phyloP scores from a whole-genome alignment of 306 rosid species.

The Mucuna pruriens region DNA sequence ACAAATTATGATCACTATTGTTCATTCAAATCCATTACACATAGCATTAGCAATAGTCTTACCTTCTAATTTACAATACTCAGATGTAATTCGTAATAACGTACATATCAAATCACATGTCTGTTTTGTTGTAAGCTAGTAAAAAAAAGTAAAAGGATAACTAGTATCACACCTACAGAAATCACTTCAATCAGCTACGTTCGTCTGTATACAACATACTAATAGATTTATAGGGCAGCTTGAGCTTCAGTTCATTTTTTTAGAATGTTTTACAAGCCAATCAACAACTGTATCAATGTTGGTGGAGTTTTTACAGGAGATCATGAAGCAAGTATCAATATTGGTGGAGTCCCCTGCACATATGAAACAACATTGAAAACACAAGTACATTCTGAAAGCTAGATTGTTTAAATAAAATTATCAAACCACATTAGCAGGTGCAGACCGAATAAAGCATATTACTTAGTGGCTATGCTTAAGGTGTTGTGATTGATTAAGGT shows the following conservation, averaged over 20 bases:
- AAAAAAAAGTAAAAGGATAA: conserved; percentile 16
- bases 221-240: conserved; percentile 29
- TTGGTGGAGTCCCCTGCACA: conserved; percentile 62
- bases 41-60: conserved; percentile 18
- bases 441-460: conserved; percentile 1
- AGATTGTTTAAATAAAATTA: background rate
- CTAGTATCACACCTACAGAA: conserved; percentile 14
- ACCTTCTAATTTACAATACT: conserved; percentile 14
- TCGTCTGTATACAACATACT: conserved; percentile 29
- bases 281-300: conserved; percentile 67
- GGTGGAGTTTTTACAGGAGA: conserved; percentile 75
- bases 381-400: too few species aligned
- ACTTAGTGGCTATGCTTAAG: background rate
- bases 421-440: background rate
- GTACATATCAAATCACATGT: too few species aligned
- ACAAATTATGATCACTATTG: too few species aligned
- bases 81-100: background rate
- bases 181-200: conserved; percentile 25
- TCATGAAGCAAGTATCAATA: conserved; percentile 70
- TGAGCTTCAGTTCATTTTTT: conserved; percentile 57
- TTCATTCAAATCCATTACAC: conserved; percentile 29
- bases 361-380: conserved; percentile 22
- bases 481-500: background rate
- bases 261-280: conserved; percentile 75
- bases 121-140: conserved; percentile 35